A percentile compares a stretch with the other conserved stretches of the same genome.
phyloP scores from a whole-genome alignment of 768 basidiomycete genomes.

The Mycena alexandri region DNA sequence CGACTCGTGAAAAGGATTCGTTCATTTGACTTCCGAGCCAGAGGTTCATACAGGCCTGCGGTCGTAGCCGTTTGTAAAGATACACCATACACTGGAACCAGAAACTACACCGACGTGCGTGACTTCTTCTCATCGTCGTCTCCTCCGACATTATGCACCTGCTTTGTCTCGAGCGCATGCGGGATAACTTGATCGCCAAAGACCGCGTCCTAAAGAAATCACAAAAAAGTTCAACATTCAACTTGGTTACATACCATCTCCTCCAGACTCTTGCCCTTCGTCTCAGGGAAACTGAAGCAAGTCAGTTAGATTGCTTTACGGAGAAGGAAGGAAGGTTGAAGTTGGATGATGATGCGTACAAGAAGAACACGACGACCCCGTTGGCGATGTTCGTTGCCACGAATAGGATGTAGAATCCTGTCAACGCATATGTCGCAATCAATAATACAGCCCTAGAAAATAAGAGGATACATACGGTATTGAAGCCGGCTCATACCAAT shows the following conservation, averaged over 20 bases:
- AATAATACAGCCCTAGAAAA: too few species aligned
- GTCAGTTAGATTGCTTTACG: neutral
- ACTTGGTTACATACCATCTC: conserved; percentile 28
- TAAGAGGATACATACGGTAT: conserved; percentile 15
- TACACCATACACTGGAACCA: neutral
- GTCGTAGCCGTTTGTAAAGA: too few species aligned
- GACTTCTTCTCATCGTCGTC: conserved; percentile 12
- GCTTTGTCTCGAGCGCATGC: conserved; percentile 36
- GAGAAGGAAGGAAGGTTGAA: neutral
- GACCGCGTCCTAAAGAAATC: conserved; percentile 35
- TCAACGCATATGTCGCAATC: too few species aligned
- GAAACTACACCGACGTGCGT: conserved; percentile 11
- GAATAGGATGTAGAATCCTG: conserved; percentile 36
- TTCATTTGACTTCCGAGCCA: too few species aligned
- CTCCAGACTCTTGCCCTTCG: conserved; percentile 36
- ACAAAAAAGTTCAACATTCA: neutral
- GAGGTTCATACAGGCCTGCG: too few species aligned
- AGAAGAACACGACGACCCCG: conserved; percentile 34
- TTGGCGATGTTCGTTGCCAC: conserved; percentile 32
- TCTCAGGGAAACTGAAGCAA: conserved; percentile 34
- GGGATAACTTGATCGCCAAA: conserved; percentile 37
- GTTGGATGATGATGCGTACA: conserved; percentile 10
- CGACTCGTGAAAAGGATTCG: too few species aligned
- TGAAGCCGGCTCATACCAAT: conserved; percentile 31
- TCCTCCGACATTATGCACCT: conserved; percentile 25